phyloP scores from a whole-genome alignment of 2,329 filamentous ascomycete genomes.

The Rutstroemia sp. region DNA sequence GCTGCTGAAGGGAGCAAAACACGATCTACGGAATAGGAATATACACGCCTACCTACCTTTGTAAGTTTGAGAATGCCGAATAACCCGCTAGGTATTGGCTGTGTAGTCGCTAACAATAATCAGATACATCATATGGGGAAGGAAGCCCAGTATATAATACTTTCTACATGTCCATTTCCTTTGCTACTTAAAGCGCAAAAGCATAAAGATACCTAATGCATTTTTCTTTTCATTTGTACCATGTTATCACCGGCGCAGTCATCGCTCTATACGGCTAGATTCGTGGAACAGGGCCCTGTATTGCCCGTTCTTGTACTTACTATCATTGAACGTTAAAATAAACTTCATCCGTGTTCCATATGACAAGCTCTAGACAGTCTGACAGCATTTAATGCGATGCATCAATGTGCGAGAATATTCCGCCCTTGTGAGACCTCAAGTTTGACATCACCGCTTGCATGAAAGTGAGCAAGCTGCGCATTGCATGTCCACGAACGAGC shows the following conservation, averaged over 20 bases:
- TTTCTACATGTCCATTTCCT: neutral
- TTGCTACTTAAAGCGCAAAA: neutral
- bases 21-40: neutral
- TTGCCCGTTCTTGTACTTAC: neutral
- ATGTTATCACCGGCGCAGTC: no score
- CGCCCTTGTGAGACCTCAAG: no score
- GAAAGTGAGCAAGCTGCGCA: no score
- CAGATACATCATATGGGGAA: neutral
- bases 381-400: neutral
- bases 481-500: no score
- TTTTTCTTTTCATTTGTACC: no score
- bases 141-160: neutral
- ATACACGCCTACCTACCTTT: neutral
- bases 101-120: neutral
- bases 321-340: neutral
- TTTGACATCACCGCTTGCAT: no score
- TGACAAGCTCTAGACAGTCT: neutral
- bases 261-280: no score
- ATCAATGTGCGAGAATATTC: neutral
- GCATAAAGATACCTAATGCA: neutral
- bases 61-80: neutral
- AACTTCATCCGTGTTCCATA: neutral
- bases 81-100: no score
- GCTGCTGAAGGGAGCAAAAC: neutral
- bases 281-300: no score